Conservation (phyloP, 345 rosid species). For the Ailanthus altissimus region DNA sequence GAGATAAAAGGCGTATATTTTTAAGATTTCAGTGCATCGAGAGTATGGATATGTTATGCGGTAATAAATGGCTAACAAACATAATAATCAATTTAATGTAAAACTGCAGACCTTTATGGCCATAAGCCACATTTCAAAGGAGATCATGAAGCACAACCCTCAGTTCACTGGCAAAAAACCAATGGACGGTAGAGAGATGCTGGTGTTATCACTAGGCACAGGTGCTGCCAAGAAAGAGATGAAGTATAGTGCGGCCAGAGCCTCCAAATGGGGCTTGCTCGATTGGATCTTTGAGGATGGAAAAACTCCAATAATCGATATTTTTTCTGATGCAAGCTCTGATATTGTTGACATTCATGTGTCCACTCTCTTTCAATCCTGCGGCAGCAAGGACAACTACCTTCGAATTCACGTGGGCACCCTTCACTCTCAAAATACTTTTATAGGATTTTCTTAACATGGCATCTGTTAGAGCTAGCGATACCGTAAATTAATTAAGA, state of each 20-base stretch:
- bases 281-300: constrained; percentile 30
- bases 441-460: too few species aligned
- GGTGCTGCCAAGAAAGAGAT: constrained; percentile 26
- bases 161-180: not conserved
- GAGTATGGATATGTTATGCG: too few species aligned
- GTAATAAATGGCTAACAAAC: too few species aligned
- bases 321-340: constrained; percentile 13
- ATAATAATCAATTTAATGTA: too few species aligned
- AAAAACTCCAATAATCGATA: constrained; percentile 14
- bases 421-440: too few species aligned
- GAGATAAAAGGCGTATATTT: too few species aligned
- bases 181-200: constrained; percentile 1
- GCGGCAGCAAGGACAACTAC: not conserved
- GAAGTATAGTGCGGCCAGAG: constrained; percentile 20
- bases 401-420: constrained; percentile 28
- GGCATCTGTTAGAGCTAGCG: too few species aligned
- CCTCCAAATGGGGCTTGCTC: constrained; percentile 26
- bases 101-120: constrained; percentile 19
- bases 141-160: not conserved
- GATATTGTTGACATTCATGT: constrained; percentile 26
- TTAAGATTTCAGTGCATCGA: too few species aligned
- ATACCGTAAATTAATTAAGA: not conserved
- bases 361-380: constrained; percentile 10
- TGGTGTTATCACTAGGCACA: constrained; percentile 26
- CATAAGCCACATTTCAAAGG: constrained; percentile 14